These are phyloP conservation scores for Sophora flavescens DNA, from an alignment of 306 rosid species.

Conservation along the genomic window DNA sequence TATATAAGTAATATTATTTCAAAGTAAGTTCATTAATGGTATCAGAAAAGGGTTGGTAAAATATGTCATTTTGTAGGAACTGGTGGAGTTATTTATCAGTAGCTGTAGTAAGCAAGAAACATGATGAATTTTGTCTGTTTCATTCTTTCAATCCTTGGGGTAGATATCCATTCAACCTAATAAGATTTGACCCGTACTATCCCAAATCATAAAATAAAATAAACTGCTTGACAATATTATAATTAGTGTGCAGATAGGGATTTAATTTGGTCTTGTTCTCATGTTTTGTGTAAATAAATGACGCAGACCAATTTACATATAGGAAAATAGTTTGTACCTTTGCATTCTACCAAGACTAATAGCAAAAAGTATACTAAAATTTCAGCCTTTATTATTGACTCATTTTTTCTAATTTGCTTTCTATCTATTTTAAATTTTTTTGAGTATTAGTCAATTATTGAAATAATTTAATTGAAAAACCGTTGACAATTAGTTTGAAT, in stretches of 20 bases:
- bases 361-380: neutral
- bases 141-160: conserved; percentile 6
- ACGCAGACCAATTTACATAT: neutral
- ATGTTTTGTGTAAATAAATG: neutral
- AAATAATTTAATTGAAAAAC: neutral
- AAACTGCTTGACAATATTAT: neutral
- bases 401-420: neutral
- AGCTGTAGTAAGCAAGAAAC: conserved; percentile 3
- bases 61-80: neutral
- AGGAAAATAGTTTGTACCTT: conserved; percentile 9
- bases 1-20: no score
- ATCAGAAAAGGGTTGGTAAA: conserved; percentile 15
- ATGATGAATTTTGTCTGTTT: neutral
- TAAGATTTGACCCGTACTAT: conserved; percentile 1
- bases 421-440: neutral
- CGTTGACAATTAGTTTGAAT: conserved; percentile 8
- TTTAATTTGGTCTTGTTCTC: neutral
- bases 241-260: conserved; percentile 1
- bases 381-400: neutral
- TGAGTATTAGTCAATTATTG: conserved; percentile 32
- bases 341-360: conserved; percentile 9
- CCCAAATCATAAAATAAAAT: neutral
- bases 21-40: neutral
- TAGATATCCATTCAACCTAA: conserved; percentile 15
- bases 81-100: conserved; percentile 27